phyloP scores from a whole-genome alignment of 208 protist genomes.

The Crithidia fasciculata region DNA sequence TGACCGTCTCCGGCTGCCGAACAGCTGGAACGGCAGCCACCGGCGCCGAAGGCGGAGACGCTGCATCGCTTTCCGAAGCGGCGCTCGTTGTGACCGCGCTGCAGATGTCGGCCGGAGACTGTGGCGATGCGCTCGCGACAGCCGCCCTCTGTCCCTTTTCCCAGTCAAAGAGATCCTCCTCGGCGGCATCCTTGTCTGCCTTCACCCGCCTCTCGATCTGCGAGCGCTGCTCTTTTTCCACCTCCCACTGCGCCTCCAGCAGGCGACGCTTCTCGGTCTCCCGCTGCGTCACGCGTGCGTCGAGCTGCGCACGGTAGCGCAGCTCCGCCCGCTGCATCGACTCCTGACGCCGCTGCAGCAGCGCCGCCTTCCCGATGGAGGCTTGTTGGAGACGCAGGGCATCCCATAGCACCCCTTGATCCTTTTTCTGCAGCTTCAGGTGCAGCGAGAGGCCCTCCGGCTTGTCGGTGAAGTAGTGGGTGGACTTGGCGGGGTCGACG shows the following conservation, averaged over 20 bases:
- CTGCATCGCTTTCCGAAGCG: too few species aligned
- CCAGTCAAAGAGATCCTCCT: constrained; percentile 82
- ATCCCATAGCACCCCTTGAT: constrained; percentile 54
- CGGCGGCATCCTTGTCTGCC: constrained; percentile 66
- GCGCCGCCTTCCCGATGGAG: constrained; percentile 36
- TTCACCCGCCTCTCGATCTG: constrained; percentile 78
- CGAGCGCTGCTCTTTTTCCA: constrained; percentile 82
- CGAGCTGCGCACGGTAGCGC: constrained; percentile 75
- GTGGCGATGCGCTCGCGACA: neutral
- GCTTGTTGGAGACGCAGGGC: constrained; percentile 52
- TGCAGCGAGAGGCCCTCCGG: constrained; percentile 47
- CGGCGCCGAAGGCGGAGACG: too few species aligned
- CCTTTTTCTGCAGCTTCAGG: constrained; percentile 69
- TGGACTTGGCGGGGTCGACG: constrained; percentile 59
- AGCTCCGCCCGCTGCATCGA: constrained; percentile 73
- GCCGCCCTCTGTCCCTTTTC: constrained; percentile 35
- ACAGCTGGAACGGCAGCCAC: constrained; percentile 38
- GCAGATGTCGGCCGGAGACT: constrained; percentile 33
- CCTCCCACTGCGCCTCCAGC: constrained; percentile 90
- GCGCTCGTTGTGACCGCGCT: neutral
- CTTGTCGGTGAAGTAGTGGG: constrained; percentile 50
- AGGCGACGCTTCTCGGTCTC: constrained; percentile 86
- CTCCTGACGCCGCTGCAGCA: constrained; percentile 68
- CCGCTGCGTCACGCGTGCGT: constrained; percentile 64
- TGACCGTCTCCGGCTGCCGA: constrained; percentile 75